phyloP scores from a whole-genome alignment of 192 early-diverging fungal species.

The Coemansia sp. region DNA sequence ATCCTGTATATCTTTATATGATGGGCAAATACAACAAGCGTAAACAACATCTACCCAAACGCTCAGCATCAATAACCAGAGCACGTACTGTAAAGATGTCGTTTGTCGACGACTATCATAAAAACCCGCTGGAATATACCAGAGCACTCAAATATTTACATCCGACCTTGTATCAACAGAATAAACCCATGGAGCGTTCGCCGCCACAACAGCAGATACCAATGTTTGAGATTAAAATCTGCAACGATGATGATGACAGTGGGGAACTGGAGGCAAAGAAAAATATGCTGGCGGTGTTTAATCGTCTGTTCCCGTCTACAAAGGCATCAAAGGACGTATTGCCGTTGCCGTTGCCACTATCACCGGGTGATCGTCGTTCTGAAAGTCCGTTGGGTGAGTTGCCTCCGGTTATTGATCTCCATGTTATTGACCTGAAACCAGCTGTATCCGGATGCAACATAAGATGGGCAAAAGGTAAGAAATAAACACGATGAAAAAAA shows the following conservation, averaged over 20 bases:
- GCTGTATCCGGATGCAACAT: not conserved
- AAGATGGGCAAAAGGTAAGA: conserved; percentile 4
- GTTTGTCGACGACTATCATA: conserved; percentile 2
- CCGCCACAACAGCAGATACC: not conserved
- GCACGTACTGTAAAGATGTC: conserved; percentile 3
- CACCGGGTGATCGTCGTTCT: not conserved
- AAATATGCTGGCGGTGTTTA: not conserved
- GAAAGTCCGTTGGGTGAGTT: not conserved
- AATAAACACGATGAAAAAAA: not conserved
- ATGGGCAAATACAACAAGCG: not conserved
- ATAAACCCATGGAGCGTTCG: not conserved
- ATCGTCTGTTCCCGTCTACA: not conserved
- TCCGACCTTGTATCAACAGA: not conserved
- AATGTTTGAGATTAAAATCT: not conserved
- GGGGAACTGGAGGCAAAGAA: not conserved
- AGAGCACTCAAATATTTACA: not conserved
- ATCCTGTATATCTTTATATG: not conserved
- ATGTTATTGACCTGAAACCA: not conserved
- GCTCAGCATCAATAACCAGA: conserved; percentile 1
- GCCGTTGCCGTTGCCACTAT: not conserved
- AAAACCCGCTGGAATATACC: not conserved
- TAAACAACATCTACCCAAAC: not conserved
- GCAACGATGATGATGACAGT: not conserved
- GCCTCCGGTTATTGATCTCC: not conserved
- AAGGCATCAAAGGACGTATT: not conserved